Percentiles rank a stretch among this genome's conserved stretches.
phyloP scores from a whole-genome alignment of 1,284 basidiomycete genomes.

The Mycena citricolor region DNA sequence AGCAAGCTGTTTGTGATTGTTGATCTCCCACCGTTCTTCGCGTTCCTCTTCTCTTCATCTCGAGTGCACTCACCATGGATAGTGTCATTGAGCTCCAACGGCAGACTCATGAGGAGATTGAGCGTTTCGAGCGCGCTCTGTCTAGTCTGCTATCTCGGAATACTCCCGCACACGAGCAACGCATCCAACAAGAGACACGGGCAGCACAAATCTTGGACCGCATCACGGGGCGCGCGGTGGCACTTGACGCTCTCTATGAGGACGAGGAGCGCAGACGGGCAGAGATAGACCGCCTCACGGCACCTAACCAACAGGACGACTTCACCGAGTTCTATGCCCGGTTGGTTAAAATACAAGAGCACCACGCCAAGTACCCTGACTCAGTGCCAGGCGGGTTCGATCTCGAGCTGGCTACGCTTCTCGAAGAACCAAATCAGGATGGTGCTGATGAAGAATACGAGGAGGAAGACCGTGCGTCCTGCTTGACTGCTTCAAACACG shows the following conservation, averaged over 20 bases:
- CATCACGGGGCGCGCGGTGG: slow-evolving; percentile 66
- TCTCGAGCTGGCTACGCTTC: slow-evolving; percentile 76
- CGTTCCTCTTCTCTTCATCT: no score
- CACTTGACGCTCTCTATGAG: slow-evolving; percentile 71
- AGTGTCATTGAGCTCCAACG: slow-evolving; percentile 91
- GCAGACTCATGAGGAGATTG: slow-evolving; percentile 93
- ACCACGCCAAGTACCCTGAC: slow-evolving; percentile 94
- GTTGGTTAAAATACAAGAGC: slow-evolving; percentile 92
- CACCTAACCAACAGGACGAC: slow-evolving; percentile 62
- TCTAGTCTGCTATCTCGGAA: slow-evolving; percentile 70
- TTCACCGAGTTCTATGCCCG: slow-evolving; percentile 93
- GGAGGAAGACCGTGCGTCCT: slow-evolving; percentile 77
- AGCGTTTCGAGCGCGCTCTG: slow-evolving; percentile 80
- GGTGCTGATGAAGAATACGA: slow-evolving; percentile 70
- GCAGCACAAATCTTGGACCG: slow-evolving; percentile 85
- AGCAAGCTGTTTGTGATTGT: background rate
- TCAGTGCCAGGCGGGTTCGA: slow-evolving; percentile 78
- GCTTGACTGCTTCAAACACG: slow-evolving; percentile 6
- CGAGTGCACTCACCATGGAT: slow-evolving; percentile 75
- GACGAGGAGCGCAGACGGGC: slow-evolving; percentile 67
- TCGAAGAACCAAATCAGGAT: slow-evolving; percentile 72
- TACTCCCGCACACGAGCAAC: slow-evolving; percentile 58
- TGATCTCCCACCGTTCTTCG: background rate
- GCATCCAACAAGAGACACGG: slow-evolving; percentile 82
- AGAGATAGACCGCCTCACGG: slow-evolving; percentile 64